Conservation (phyloP, 2,329 filamentous ascomycete species). For the Chalara sp. region DNA sequence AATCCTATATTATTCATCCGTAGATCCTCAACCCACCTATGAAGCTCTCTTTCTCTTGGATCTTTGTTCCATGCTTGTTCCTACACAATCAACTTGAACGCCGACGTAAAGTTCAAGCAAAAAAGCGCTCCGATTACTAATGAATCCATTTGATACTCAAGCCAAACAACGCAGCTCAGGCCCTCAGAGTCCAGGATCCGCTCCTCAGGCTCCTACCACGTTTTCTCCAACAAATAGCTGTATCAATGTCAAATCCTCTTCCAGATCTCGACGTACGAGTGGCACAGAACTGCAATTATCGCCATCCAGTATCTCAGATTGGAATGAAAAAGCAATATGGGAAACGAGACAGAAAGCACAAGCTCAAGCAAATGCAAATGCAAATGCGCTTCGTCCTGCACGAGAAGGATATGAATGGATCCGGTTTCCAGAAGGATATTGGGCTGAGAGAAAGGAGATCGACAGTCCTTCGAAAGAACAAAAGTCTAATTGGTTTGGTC, state of each 20-base stretch:
- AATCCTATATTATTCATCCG: too few species aligned
- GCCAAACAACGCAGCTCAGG: neutral
- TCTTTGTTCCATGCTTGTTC: neutral
- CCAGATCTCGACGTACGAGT: neutral
- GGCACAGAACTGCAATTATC: neutral
- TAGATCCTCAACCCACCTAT: neutral
- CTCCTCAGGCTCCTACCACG: neutral
- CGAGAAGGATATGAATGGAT: constrained; percentile 53
- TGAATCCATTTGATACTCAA: neutral
- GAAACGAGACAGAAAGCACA: constrained; percentile 2
- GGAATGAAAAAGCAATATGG: constrained; percentile 10
- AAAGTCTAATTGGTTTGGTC: constrained; percentile 9
- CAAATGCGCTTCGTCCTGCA: constrained; percentile 48
- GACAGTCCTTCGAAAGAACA: constrained; percentile 5
- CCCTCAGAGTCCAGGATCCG: neutral
- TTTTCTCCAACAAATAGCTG: neutral
- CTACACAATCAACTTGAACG: neutral
- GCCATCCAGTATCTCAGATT: constrained; percentile 8
- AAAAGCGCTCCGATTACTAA: too few species aligned
- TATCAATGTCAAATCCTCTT: neutral
- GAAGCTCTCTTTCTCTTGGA: neutral
- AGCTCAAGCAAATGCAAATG: neutral
- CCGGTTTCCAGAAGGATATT: constrained; percentile 56
- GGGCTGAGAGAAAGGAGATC: constrained; percentile 48
- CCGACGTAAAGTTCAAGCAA: neutral